A percentile compares a stretch with the other conserved stretches of the same genome.
phyloP scores from a whole-genome alignment of 1,284 basidiomycete species.

The Papiliotrema nemorosa region DNA sequence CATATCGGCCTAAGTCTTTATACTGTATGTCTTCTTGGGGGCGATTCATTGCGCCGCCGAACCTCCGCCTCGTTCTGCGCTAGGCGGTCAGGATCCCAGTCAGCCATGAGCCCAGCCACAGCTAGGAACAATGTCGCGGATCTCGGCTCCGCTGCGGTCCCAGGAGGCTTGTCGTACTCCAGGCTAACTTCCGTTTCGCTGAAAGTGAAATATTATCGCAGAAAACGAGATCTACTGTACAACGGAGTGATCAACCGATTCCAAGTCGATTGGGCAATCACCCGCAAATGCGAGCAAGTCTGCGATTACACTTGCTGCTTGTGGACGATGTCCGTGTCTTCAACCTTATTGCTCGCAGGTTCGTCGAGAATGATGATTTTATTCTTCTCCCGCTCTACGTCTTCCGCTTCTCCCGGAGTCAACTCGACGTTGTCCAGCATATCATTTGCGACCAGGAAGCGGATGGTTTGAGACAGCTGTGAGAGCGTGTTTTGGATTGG shows the following conservation, averaged over 20 bases:
- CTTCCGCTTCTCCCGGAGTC: conserved; percentile 69
- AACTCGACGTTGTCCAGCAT: conserved; percentile 81
- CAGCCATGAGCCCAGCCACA: neutral
- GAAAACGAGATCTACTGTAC: no score
- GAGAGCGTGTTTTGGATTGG: conserved; percentile 88
- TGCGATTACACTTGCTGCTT: no score
- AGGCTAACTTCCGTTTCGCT: no score
- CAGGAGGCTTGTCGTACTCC: neutral
- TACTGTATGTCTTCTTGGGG: neutral
- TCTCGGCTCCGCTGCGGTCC: neutral
- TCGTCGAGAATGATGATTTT: conserved; percentile 21
- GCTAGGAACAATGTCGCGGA: neutral
- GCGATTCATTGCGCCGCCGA: neutral
- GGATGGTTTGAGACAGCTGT: conserved; percentile 88
- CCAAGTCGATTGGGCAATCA: no score
- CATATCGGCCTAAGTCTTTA: neutral
- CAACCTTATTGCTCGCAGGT: no score
- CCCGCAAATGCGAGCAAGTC: no score
- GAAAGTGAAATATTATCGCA: no score
- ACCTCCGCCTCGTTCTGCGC: neutral
- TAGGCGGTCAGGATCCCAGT: neutral
- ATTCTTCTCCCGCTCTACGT: conserved; percentile 49
- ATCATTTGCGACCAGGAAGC: conserved; percentile 87
- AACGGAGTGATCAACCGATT: no score
- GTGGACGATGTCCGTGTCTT: no score